Percentiles rank a stretch among this genome's conserved stretches.
Evolutionary conservation across 1,139 yeast species (phyloP).

Genomic region (Hansenula sp.): DNA sequence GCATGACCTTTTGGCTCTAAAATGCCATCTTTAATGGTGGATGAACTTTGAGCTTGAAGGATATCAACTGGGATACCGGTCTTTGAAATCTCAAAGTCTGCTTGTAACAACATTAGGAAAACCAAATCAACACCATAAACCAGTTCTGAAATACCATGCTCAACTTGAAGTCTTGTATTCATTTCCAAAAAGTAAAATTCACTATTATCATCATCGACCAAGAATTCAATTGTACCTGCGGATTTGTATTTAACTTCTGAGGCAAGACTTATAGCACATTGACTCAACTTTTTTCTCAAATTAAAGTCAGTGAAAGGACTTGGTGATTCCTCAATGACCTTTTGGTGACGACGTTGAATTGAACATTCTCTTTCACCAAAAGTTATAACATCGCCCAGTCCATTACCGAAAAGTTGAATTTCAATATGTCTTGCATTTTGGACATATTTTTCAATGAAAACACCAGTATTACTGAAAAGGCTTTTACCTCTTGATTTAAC

Average conservation of each 20-base stretch:
- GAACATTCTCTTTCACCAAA: slow-evolving; percentile 47
- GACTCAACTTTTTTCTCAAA: slow-evolving; percentile 24
- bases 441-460: slow-evolving; percentile 41
- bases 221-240: slow-evolving; percentile 36
- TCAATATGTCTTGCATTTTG: slow-evolving; percentile 43
- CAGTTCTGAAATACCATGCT: slow-evolving; percentile 36
- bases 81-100: slow-evolving; percentile 1
- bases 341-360: slow-evolving; percentile 46
- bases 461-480: slow-evolving; percentile 39
- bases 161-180: slow-evolving; percentile 37
- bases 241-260: slow-evolving; percentile 30
- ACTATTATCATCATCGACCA: slow-evolving; percentile 32
- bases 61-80: slow-evolving; percentile 2
- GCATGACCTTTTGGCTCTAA: slow-evolving; percentile 35
- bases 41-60: neutral
- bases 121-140: slow-evolving; percentile 33
- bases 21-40: slow-evolving; percentile 12
- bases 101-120: slow-evolving; percentile 30
- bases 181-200: slow-evolving; percentile 32
- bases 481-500: slow-evolving; percentile 41
- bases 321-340: slow-evolving; percentile 47
- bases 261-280: slow-evolving; percentile 29
- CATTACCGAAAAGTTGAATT: slow-evolving; percentile 44
- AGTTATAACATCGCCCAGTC: slow-evolving; percentile 38
- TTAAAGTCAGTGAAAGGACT: slow-evolving; percentile 12